Base-by-base conservation (phyloP, 2,329 filamentous ascomycete genomes). In the Sarocladium strictum region DNA sequence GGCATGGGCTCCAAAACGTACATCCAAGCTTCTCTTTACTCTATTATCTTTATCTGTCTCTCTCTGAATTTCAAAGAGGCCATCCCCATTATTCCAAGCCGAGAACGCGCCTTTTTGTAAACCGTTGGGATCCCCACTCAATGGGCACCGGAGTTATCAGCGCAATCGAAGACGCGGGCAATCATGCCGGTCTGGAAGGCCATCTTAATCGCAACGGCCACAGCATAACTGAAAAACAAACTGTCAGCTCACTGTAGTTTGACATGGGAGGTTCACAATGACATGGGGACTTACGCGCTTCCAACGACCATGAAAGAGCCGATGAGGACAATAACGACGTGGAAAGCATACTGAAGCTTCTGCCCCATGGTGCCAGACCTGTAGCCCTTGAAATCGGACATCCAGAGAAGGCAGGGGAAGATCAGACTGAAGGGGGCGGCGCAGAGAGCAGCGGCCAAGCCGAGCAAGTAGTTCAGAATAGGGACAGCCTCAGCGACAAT, bases 221-320 rank as follows among this genome's bases (percentile, higher is more conserved):
- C 60, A 1, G 61, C 61, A 47, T 64, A 65, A 26, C 62, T 64
- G 52, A 23, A 43, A 7, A 23, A 17, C 3, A 5, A 3, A 43
- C 4, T 50, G 23, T 38, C n/a, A 24, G 41, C 54, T 41, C 53
- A 35, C 50, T 24, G 19, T 29, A 5, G 10, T 19, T 3, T 12
- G 14, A 23, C 14, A 27, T 26, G 27, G 17, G 21, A 27, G 12
- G 29, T 11, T 9, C 27, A 52, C 11, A 14, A 19, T 27, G 32
- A 37, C n/a, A n/a, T n/a, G n/a, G 41, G 47, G 19, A 62, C 63
- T 64, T 73, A 75, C 3, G 71, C 72, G 4, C 71, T 72, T 12
- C 64, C 67, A 43, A 74, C 59, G 63, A 69, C 74, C 6, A 73
- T 56, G 57, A 74, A 75, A 0, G 15, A 2, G 14, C 53, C 53